Base-by-base conservation (phyloP, 1,139 yeast genomes). In the Taphrina wiesneri region DNA sequence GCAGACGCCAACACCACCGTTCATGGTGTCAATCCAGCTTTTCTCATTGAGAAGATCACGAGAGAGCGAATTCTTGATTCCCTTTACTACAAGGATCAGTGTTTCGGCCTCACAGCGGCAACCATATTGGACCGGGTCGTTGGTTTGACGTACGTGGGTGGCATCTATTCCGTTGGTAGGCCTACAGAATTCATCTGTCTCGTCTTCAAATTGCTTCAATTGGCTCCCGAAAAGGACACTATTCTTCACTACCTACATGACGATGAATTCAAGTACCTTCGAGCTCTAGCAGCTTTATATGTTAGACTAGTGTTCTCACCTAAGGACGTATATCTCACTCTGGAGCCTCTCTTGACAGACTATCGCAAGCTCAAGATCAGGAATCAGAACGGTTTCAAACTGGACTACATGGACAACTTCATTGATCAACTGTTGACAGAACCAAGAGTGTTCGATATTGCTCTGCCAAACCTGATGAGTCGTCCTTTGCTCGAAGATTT, bases 121-220 rank as follows among this genome's bases (percentile, higher is more conserved):
- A 73, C 84, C 76, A 68, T 84, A 79, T 65, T 81, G 81, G 73
- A 78, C 80, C 54, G 81, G 76, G 74, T 84, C 75, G 74, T 82
- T 11, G 68, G 73, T 70, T 61, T 75, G 79, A 56, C 75, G 71
- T 69, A 77, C 74, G 70, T 78, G 79, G 71, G 90, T 78, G 70
- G 90, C 81, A 63, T 81, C 79, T 69, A 82, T 78, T 73, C 80
- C 78, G 71, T 76, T 72, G 69, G 83, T 79, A 74, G 83, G 66
- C 90, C 90, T 0, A 78, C 86, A 21, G 85, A 85, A 26, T 88
- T 88, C 70, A 73, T 88, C n/a, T 83, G 89, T 70, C 80, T 90
- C 67, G 75, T 86, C 19, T 80, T 86, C 67, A 80, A 89, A 68
- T 74, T 88, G 64, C 76, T 87, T 11, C 90, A 88, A 74, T 75